Conservation (phyloP, 805 yeast species). For the Lipomyces yamanashiensis region DNA sequence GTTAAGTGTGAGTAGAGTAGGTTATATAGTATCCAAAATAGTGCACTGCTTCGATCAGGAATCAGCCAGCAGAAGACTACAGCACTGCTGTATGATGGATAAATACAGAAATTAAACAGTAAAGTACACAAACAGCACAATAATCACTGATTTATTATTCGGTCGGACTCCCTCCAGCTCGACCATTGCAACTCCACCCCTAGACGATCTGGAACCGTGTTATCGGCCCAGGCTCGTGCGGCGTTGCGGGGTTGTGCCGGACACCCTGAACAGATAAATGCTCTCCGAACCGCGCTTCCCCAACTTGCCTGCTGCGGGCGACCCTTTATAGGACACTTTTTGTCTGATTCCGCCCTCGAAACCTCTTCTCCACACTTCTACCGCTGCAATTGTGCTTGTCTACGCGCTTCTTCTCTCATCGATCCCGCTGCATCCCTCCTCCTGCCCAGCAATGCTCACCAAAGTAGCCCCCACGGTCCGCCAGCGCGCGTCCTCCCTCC, state of each 20-base stretch:
- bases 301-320: no score
- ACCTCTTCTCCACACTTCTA: neutral
- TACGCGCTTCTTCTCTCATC: neutral
- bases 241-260: neutral
- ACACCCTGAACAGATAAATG: no score
- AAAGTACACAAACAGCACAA: neutral
- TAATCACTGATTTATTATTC: no score
- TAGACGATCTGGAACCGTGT: neutral
- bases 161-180: no score
- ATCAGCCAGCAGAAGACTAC: neutral
- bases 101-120: neutral
- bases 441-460: slow-evolving; percentile 15
- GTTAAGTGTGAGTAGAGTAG: neutral
- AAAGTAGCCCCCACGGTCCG: slow-evolving; percentile 27
- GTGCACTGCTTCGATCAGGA: neutral
- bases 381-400: neutral
- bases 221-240: slow-evolving; percentile 1
- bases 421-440: neutral
- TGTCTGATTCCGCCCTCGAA: no score
- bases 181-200: neutral
- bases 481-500: slow-evolving; percentile 30
- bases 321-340: no score
- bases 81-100: neutral
- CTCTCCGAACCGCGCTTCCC: no score
- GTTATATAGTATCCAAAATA: neutral